Evolutionary conservation across 176 grass and related monocot genomes (phyloP).

Genomic region (Metroxylon sagu): DNA sequence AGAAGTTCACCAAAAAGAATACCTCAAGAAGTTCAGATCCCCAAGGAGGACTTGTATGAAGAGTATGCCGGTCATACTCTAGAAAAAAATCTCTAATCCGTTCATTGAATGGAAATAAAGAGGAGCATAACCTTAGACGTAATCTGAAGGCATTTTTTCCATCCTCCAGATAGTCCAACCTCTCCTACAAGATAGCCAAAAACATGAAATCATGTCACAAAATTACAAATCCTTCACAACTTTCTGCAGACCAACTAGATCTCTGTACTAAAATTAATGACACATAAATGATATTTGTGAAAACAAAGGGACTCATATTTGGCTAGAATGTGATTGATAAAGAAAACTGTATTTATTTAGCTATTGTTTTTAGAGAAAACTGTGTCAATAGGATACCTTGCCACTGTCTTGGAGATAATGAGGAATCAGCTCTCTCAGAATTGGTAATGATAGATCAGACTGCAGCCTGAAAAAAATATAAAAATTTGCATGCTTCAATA

Average conservation of each 20-base stretch:
- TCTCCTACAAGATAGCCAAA: slow-evolving; percentile 50
- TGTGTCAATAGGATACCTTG: slow-evolving; percentile 41
- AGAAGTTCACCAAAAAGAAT: slow-evolving; percentile 16
- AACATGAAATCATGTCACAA: background rate
- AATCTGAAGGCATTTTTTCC: slow-evolving; percentile 84
- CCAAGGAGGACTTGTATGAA: slow-evolving; percentile 96
- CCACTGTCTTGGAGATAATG: slow-evolving; percentile 41
- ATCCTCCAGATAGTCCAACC: slow-evolving; percentile 88
- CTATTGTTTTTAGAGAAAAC: too few relatives aligned
- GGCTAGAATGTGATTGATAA: too few relatives aligned
- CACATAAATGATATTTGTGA: too few relatives aligned
- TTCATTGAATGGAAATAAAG: slow-evolving; percentile 84
- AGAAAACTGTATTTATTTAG: too few relatives aligned
- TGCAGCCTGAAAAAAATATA: slow-evolving; percentile 40
- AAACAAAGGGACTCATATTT: too few relatives aligned
- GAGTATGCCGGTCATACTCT: slow-evolving; percentile 91
- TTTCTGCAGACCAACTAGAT: too few relatives aligned
- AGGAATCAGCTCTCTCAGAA: slow-evolving; percentile 78
- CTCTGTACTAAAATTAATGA: too few relatives aligned
- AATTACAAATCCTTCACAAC: too few relatives aligned
- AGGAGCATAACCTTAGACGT: slow-evolving; percentile 79
- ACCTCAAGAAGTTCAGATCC: slow-evolving; percentile 99
- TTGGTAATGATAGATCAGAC: slow-evolving; percentile 90
- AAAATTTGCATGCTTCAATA: background rate
- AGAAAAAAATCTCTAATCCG: slow-evolving; percentile 93